These are phyloP conservation scores for Ajuga chamaepitys DNA, from an alignment of 257 asterid genomes.

Conservation along the genomic window DNA sequence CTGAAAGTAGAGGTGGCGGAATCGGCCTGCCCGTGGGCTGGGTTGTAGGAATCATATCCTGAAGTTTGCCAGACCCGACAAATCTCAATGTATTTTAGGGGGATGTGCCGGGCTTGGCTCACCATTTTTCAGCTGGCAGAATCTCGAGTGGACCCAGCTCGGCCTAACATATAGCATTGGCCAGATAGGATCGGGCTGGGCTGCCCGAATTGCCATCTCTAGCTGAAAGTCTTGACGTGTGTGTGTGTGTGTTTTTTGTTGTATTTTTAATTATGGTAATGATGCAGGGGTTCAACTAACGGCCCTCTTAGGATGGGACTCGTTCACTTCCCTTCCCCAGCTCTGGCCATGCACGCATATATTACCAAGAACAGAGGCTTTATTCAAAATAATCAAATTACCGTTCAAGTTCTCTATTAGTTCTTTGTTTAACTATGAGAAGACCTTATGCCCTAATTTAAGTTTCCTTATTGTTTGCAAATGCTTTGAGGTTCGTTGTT, in stretches of 20 bases:
- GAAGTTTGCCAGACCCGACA: no score
- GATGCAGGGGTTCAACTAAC: conserved; percentile 38
- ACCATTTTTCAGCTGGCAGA: no score
- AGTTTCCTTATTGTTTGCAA: neutral
- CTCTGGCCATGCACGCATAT: conserved; percentile 66
- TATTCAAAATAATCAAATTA: conserved; percentile 59
- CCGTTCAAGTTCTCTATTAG: conserved; percentile 57
- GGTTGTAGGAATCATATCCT: no score
- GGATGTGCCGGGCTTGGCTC: no score
- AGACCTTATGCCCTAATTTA: neutral
- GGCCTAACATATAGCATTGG: no score
- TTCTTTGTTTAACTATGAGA: neutral
- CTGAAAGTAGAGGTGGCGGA: conserved; percentile 1
- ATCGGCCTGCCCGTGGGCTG: no score
- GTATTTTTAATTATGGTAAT: neutral
- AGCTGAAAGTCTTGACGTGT: no score
- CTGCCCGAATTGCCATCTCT: no score
- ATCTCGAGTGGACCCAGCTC: no score
- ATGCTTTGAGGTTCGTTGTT: conserved; percentile 5
- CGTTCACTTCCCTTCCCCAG: conserved; percentile 57
- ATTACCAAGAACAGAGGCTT: conserved; percentile 68
- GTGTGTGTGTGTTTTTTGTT: no score
- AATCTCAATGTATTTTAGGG: no score
- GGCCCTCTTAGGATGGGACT: conserved; percentile 40
- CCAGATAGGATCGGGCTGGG: no score